Evolutionary conservation across 2,329 filamentous ascomycete genomes (phyloP).

Genomic region (Talaromyces sp.): DNA sequence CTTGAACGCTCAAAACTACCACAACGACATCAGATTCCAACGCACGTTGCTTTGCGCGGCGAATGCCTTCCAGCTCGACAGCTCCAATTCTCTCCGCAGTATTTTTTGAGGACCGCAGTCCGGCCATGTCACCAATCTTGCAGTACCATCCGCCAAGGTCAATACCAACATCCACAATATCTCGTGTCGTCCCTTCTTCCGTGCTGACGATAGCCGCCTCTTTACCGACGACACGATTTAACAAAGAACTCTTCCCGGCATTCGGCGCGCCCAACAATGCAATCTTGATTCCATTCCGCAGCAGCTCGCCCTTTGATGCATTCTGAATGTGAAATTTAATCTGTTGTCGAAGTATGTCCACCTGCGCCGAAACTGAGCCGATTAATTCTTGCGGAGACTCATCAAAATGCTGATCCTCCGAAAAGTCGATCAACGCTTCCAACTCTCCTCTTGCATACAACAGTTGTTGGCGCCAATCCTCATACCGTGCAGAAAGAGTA

Average conservation of each 20-base stretch:
- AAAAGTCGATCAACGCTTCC: slow-evolving; percentile 94
- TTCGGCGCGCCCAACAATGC: slow-evolving; percentile 89
- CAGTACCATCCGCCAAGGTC: slow-evolving; percentile 89
- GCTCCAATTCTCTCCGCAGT: slow-evolving; percentile 54
- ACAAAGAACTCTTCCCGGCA: slow-evolving; percentile 87
- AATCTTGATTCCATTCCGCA: slow-evolving; percentile 80
- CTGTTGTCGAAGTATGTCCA: slow-evolving; percentile 58
- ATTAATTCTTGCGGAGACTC: slow-evolving; percentile 74
- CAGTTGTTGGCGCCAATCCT: slow-evolving; percentile 73
- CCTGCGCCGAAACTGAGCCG: slow-evolving; percentile 63
- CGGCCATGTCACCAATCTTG: slow-evolving; percentile 93
- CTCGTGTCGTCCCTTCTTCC: slow-evolving; percentile 89
- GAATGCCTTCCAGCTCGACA: slow-evolving; percentile 87
- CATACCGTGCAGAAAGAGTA: slow-evolving; percentile 70
- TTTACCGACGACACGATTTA: slow-evolving; percentile 84
- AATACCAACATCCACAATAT: slow-evolving; percentile 87
- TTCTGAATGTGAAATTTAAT: slow-evolving; percentile 71
- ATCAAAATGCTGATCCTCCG: slow-evolving; percentile 95
- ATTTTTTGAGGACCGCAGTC: slow-evolving; percentile 58
- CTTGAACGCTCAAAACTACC: slow-evolving; percentile 72
- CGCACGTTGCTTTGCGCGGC: slow-evolving; percentile 76
- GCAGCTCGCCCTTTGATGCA: slow-evolving; percentile 74
- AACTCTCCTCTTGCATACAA: slow-evolving; percentile 83
- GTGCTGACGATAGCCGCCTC: slow-evolving; percentile 93
- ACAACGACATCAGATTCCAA: slow-evolving; percentile 81